Percentiles rank a stretch among this genome's conserved stretches.
phyloP scores from a whole-genome alignment of 2,329 filamentous ascomycete species.

The Lithohypha guttulata region DNA sequence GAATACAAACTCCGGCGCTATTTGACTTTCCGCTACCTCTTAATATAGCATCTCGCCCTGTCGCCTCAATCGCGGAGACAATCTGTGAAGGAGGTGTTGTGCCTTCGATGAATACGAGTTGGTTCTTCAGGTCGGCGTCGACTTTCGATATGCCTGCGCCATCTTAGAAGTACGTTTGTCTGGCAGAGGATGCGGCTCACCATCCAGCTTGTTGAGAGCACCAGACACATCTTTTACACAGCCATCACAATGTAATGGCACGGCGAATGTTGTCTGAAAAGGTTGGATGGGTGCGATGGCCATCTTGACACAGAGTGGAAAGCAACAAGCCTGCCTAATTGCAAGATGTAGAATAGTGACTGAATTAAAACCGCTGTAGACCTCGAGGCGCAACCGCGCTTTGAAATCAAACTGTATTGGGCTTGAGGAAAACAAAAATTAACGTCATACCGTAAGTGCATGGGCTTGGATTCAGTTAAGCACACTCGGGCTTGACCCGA shows the following conservation, averaged over 20 bases:
- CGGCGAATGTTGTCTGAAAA: conserved; percentile 95
- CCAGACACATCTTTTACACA: conserved; percentile 81
- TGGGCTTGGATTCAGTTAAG: too few relatives aligned
- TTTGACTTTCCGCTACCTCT: conserved; percentile 78
- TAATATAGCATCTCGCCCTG: conserved; percentile 86
- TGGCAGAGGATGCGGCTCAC: conserved; percentile 30
- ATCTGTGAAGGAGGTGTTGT: conserved; percentile 84
- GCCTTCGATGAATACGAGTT: conserved; percentile 75
- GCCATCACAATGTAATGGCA: conserved; percentile 80
- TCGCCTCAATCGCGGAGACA: conserved; percentile 76
- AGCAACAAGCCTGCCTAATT: too few relatives aligned
- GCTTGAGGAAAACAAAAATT: too few relatives aligned
- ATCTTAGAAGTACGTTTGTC: conserved; percentile 7
- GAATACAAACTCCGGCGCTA: conserved; percentile 90
- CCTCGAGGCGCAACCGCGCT: too few relatives aligned
- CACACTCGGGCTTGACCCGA: too few relatives aligned
- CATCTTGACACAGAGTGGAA: too few relatives aligned
- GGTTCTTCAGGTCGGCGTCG: conserved; percentile 68
- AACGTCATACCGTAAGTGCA: too few relatives aligned
- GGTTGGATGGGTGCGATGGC: too few relatives aligned
- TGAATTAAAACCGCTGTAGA: too few relatives aligned
- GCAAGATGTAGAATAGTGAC: too few relatives aligned
- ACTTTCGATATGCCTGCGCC: conserved; percentile 65
- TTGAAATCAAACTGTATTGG: too few relatives aligned
- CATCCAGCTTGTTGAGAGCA: conserved; percentile 62